Evolutionary conservation across 768 basidiomycete genomes (phyloP).

Genomic region (Leccinum obscurum): DNA sequence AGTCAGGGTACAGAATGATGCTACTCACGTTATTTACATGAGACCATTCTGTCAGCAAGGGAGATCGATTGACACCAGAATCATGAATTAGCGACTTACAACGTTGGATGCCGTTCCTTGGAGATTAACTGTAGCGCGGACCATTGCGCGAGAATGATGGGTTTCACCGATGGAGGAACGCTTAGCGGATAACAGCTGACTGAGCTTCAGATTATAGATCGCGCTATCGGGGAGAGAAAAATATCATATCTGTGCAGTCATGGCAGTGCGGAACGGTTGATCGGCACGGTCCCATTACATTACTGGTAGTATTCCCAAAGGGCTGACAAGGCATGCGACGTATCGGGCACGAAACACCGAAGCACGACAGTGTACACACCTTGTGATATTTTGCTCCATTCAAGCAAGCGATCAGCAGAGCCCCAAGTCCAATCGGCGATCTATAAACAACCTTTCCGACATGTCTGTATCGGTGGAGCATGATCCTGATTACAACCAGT

Average conservation of each 20-base stretch:
- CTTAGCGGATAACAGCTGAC: background rate
- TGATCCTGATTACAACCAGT: background rate
- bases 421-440: background rate
- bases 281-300: no score
- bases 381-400: no score
- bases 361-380: background rate
- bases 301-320: no score
- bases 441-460: background rate
- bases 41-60: slow-evolving; percentile 44
- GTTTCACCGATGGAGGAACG: background rate
- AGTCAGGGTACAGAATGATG: background rate
- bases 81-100: slow-evolving; percentile 36
- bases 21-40: slow-evolving; percentile 56
- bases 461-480: background rate
- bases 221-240: no score
- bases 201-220: no score
- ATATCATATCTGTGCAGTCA: no score
- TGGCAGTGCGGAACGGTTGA: no score
- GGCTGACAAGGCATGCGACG: background rate
- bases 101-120: slow-evolving; percentile 40
- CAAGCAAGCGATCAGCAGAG: no score
- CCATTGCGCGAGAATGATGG: slow-evolving; percentile 22
- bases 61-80: background rate
- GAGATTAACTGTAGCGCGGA: slow-evolving; percentile 32
- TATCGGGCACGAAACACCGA: background rate